Base-by-base conservation (phyloP, 306 rosid genomes). In the Gleditsia sinensis region DNA sequence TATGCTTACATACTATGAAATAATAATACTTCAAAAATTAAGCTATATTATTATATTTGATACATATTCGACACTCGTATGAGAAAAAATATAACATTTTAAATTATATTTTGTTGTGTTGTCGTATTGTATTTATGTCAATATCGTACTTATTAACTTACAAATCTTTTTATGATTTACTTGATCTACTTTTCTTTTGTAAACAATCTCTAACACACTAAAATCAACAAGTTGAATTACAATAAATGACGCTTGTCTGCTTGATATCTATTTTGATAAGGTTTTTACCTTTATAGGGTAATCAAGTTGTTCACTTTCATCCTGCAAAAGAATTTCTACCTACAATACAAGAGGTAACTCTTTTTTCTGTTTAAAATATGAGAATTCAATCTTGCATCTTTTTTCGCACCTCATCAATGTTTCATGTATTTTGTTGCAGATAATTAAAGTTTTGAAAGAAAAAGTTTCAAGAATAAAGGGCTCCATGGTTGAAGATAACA, bases 251-350 rank as follows among this genome's bases (percentile, higher is more conserved):
- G 21, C 12, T 32, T 45, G 33, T 46, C 7, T 51, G 17, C 69
- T 45, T 57, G 51, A 20, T 17, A 5, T 43, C 27, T 23, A 28
- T 51, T 76, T 46, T 19, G 24, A n/a, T 20, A 24, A 32, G 24
- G 9, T 74, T 48, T n/a, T 23, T 13, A 6, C 19, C 14, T 79
- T 54, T 75, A 3, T 49, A 88, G 93, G 89, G 93, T 51, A 84
- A 86, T n/a, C 78, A 80, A 30, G 69, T 74, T 51, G 81, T 83
- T 59, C 48, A 69, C 63, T 89, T 83, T 64, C 86, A 69, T 54
- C 94, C 94, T 0, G 89, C 89, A 27, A 74, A 49, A 49, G 85
- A 78, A 10, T 84, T 78, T 74, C 49, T 84, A 20, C 83, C 88
- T 14, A 58, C 73, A 16, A 79, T 89, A 67, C 71, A 78, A 54